phyloP scores from a whole-genome alignment of 78 protist species.

The Cavenderia fasciculata region DNA sequence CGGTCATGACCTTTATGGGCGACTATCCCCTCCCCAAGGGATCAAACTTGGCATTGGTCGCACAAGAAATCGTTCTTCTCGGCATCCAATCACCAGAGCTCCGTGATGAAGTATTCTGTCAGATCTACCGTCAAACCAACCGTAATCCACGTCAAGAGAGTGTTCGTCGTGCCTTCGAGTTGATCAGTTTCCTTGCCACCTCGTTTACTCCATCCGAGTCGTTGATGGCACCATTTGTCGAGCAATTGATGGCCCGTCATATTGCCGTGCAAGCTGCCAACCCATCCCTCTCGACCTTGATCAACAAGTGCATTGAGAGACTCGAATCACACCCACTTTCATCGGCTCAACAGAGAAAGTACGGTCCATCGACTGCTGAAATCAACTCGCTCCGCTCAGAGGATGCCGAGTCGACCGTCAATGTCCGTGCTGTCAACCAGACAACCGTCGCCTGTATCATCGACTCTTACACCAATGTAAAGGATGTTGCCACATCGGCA shows the following conservation, averaged over 20 bases:
- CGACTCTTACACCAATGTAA: conserved; percentile 14
- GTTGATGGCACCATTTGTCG: conserved; percentile 7
- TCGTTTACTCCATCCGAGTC: conserved; percentile 43
- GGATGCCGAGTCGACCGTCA: conserved; percentile 19
- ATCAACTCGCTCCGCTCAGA: conserved; percentile 26
- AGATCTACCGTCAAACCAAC: conserved; percentile 78
- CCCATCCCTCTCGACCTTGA: not conserved
- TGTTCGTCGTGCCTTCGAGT: conserved; percentile 36
- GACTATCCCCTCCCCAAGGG: conserved; percentile 64
- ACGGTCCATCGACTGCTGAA: conserved; percentile 50
- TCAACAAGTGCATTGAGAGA: not conserved
- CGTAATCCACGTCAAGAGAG: conserved; percentile 53
- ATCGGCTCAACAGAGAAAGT: conserved; percentile 19
- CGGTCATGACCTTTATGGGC: conserved; percentile 66
- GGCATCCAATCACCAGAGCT: conserved; percentile 52
- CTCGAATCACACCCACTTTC: conserved; percentile 30
- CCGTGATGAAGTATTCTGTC: conserved; percentile 79
- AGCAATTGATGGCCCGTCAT: conserved; percentile 38
- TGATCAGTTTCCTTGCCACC: conserved; percentile 16
- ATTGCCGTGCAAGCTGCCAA: conserved; percentile 1
- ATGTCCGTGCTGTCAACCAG: conserved; percentile 43
- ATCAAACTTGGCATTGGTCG: not conserved
- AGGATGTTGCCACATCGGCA: conserved; percentile 20
- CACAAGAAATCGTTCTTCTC: conserved; percentile 19
- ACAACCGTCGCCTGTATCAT: conserved; percentile 10